Evolutionary conservation across 192 early-diverging fungal genomes (phyloP), one percentile per base, ranked within the genome.

Genomic region (Entomortierella lignicola): DNA sequence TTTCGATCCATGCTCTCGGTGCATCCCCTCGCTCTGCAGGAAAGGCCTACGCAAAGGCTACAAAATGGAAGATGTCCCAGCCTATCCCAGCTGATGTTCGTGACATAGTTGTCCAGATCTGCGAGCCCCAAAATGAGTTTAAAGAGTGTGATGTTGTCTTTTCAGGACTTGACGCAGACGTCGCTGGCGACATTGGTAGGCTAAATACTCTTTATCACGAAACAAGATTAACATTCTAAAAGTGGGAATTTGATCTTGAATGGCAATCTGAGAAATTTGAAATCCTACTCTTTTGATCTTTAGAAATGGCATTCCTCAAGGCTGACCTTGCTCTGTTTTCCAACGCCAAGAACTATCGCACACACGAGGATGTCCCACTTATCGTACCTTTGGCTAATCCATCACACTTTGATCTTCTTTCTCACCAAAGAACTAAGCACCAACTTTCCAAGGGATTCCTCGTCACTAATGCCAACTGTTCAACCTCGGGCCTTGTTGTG

Each of bases 401-500:
- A 0, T 85, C 90, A 34, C 97, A 99, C 80, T 92, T 97, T 77
- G 91, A 92, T 62, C 71, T 96, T 32, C 84, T 98, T 59, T 63
- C 88, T 23, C 86, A 90, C 67, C 96, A 97, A 83, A 89, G 94
- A 18, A 55, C 69, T 2, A 81, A 85, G 57, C 86, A 88, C 27
- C 63, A 82, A 2, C 81, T 88, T 48, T 83, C 85, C 57, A 89
- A 89, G 80, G 97, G 97, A 44, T 96, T 97, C 80, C 80, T 99
- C 25, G 89, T 98, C 58, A 98, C 98, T 26, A 99, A 98, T 86
- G 93, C 96, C 51, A 99, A 99, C 86, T 99, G 98, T 85, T 97
- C 98, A n/a, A 96, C 98, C 50, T 94, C 98, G 5, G 98, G 98
- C 25, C 88, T 99, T 37, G 96, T 97, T 17, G 94, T 97, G 59